phyloP scores from a whole-genome alignment of 2,329 filamentous ascomycete genomes.

The Monosporascus cannonballus region DNA sequence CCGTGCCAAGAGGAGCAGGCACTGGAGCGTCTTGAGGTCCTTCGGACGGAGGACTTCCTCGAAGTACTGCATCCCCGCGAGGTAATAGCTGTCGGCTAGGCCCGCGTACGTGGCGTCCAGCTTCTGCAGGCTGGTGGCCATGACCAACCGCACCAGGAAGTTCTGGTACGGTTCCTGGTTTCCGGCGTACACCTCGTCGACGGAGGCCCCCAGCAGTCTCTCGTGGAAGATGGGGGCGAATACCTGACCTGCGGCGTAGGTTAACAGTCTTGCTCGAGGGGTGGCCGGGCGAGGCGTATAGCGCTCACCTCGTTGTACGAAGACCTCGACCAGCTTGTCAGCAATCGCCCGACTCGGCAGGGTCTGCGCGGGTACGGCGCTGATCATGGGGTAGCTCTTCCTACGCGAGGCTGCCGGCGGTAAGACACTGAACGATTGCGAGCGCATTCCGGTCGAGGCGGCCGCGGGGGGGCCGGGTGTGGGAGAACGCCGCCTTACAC shows the following conservation, averaged over 20 bases:
- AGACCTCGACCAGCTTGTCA: slow-evolving; percentile 76
- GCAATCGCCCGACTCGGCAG: slow-evolving; percentile 70
- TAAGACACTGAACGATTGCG: slow-evolving; percentile 54
- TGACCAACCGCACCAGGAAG: slow-evolving; percentile 83
- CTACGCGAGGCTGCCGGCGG: slow-evolving; percentile 51
- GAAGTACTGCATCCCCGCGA: slow-evolving; percentile 79
- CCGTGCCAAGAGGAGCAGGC: slow-evolving; percentile 77
- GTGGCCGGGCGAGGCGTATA: not conserved
- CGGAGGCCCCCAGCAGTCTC: slow-evolving; percentile 65
- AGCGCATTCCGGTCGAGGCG: slow-evolving; percentile 40
- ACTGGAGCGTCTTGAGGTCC: slow-evolving; percentile 85
- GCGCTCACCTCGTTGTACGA: slow-evolving; percentile 68
- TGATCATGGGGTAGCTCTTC: slow-evolving; percentile 89
- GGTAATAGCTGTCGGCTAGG: slow-evolving; percentile 88
- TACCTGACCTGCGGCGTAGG: slow-evolving; percentile 60
- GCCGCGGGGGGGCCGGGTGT: not conserved
- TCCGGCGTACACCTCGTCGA: slow-evolving; percentile 75
- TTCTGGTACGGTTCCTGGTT: slow-evolving; percentile 75
- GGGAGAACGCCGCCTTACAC: slow-evolving; percentile 47
- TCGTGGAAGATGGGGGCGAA: slow-evolving; percentile 87
- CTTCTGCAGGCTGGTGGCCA: slow-evolving; percentile 93
- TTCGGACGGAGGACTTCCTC: slow-evolving; percentile 81
- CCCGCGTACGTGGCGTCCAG: slow-evolving; percentile 86
- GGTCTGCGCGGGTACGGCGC: slow-evolving; percentile 69
- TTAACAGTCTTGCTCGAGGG: slow-evolving; percentile 13